phyloP scores from a whole-genome alignment of 1,139 yeast genomes.

The Lodderomyces theae region DNA sequence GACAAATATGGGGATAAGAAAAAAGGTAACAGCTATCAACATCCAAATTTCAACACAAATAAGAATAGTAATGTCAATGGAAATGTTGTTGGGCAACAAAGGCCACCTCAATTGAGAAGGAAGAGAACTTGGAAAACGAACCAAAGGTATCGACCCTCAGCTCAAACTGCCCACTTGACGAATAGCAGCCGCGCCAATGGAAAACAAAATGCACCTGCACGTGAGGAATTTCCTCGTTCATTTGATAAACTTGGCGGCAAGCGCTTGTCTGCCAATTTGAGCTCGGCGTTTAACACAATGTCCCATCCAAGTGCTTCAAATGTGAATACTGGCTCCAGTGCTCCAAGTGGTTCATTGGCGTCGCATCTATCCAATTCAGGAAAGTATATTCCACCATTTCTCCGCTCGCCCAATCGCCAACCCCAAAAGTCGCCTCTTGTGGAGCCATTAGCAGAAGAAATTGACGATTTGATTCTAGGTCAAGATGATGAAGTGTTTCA shows the following conservation, averaged over 20 bases:
- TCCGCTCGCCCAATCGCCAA: constrained; percentile 37
- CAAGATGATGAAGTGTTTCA: constrained; percentile 44
- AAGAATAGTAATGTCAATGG: constrained; percentile 60
- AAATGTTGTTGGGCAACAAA: constrained; percentile 12
- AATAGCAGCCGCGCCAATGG: not conserved
- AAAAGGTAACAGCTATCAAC: constrained; percentile 29
- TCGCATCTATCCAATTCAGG: constrained; percentile 23
- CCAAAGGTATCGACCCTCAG: constrained; percentile 1
- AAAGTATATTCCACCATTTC: constrained; percentile 45
- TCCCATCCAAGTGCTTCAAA: constrained; percentile 6
- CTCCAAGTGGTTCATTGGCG: constrained; percentile 3
- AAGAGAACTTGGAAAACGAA: constrained; percentile 34
- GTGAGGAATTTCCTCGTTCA: not conserved
- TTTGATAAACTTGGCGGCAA: not conserved
- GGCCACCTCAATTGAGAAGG: constrained; percentile 15
- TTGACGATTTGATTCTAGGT: constrained; percentile 33
- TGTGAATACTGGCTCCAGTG: not conserved
- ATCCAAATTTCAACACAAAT: constrained; percentile 25
- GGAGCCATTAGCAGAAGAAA: constrained; percentile 38
- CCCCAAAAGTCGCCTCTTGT: constrained; percentile 32
- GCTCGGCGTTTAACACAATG: constrained; percentile 9
- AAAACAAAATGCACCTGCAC: not conserved
- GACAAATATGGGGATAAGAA: constrained; percentile 57
- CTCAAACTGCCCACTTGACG: constrained; percentile 1
- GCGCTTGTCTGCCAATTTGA: constrained; percentile 3